Evolutionary conservation across 768 basidiomycete genomes (phyloP).

Genomic region (Agrocybe pediades): DNA sequence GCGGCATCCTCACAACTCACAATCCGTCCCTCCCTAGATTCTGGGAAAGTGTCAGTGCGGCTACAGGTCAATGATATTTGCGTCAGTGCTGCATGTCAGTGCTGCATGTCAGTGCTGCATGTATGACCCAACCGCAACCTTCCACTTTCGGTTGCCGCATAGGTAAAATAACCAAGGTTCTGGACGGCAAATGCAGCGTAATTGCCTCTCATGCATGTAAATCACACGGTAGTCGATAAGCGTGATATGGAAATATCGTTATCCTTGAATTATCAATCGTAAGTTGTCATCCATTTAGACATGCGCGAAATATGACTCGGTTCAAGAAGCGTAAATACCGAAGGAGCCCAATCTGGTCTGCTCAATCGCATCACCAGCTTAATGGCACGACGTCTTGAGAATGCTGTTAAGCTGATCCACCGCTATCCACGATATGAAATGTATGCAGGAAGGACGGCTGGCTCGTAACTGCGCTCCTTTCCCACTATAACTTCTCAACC

Average conservation of each 20-base stretch:
- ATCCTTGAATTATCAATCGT: background rate
- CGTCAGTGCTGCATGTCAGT: background rate
- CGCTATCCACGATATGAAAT: background rate
- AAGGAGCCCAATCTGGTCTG: background rate
- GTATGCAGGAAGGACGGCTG: background rate
- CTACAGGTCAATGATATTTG: slow-evolving; percentile 5
- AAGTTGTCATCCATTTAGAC: background rate
- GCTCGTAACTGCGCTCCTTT: background rate
- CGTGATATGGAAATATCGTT: background rate
- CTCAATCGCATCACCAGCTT: too few species aligned
- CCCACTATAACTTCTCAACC: background rate
- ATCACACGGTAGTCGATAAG: background rate
- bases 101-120: background rate
- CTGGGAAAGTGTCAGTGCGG: slow-evolving; percentile 10
- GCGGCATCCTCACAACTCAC: background rate
- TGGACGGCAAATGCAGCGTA: too few species aligned
- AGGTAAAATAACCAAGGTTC: too few species aligned
- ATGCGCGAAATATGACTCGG: background rate
- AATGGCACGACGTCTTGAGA: background rate
- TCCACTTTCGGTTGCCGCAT: too few species aligned
- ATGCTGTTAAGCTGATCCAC: background rate
- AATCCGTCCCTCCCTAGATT: background rate
- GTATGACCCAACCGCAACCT: too few species aligned
- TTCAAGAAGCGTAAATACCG: background rate
- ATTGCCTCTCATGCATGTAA: too few species aligned